A percentile compares a stretch with the other conserved stretches of the same genome.
These are phyloP conservation scores for Beta vulgaris DNA, from an alignment of 148 eudicot genomes.

Conservation along the genomic window DNA sequence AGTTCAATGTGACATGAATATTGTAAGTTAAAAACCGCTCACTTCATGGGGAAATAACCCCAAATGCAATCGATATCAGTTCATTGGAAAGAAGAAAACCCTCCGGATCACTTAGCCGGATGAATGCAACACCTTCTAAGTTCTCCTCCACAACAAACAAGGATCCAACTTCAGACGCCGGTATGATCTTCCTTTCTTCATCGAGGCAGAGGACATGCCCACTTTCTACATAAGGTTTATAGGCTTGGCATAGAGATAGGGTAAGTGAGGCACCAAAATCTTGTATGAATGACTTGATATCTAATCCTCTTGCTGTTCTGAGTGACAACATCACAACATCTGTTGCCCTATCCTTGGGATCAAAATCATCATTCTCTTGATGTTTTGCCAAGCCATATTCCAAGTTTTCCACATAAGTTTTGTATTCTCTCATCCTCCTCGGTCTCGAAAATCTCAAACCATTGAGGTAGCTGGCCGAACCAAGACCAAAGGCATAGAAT, in stretches of 20 bases:
- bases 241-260: constrained; percentile 54
- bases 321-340: constrained; percentile 87
- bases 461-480: constrained; percentile 72
- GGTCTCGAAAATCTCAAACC: constrained; percentile 90
- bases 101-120: constrained; percentile 89
- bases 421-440: constrained; percentile 64
- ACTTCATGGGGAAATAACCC: constrained; percentile 54
- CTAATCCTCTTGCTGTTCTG: constrained; percentile 82
- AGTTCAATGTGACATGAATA: background rate
- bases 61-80: constrained; percentile 78
- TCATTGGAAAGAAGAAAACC: constrained; percentile 93
- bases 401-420: constrained; percentile 56
- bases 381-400: constrained; percentile 39
- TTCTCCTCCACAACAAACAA: constrained; percentile 36
- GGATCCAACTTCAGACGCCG: constrained; percentile 39
- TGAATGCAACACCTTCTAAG: constrained; percentile 37
- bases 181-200: constrained; percentile 45
- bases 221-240: constrained; percentile 61
- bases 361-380: constrained; percentile 21
- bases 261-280: constrained; percentile 54
- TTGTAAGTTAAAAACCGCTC: background rate
- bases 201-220: constrained; percentile 76
- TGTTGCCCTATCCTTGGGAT: constrained; percentile 64
- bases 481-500: constrained; percentile 81
- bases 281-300: constrained; percentile 51